Evolutionary conservation across 1,139 yeast species (phyloP), one percentile per base, ranked within the genome.

Genomic region (Nakaseomyces nivariensis): DNA sequence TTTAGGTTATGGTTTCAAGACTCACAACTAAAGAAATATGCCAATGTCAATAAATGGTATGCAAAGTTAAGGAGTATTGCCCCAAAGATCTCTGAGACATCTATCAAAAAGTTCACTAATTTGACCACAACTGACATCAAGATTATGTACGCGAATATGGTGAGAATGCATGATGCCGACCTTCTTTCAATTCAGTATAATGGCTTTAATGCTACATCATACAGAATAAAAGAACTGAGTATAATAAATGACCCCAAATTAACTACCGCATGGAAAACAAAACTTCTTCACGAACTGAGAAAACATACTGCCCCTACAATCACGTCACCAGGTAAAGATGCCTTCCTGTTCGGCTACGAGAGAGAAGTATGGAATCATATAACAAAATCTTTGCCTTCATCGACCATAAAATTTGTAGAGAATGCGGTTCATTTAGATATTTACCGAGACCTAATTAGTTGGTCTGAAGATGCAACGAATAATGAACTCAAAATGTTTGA

Each of bases 1-100:
- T 46, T 63, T 36, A 57, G 62, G 26, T 48, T 51, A 5, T 64
- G 68, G 68, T 34, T 63, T 31, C 51, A 52, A 8, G 47, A 48
- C 11, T 46, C 51, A 22, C 49, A 51, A 17, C 27, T 60, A 36
- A 52, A 54, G 37, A 54, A 52, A 38, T 50, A 56, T 34, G 54
- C 58, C 36, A 58, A 59, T 40, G 43, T 52, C 26, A 52, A 57
- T 34, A 47, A 49, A 3, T 54, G 56, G 55, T 50, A 54, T 32
- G 53, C 58, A 22, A 48, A 49, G 6, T 46, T 55, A 11, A 46
- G 51, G 5, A 40, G 45, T 3, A 43, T 57, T 24, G 44, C 49
- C 2, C 24, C 24, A 5, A 36, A 36, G 25, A 36, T 32, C 29
- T 25, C 27, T 17, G 37, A 22, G 27, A 10, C 31, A 17, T 31